These are phyloP conservation scores for Colletotrichum salicis DNA, from an alignment of 2,329 filamentous ascomycete genomes.

Conservation along the genomic window DNA sequence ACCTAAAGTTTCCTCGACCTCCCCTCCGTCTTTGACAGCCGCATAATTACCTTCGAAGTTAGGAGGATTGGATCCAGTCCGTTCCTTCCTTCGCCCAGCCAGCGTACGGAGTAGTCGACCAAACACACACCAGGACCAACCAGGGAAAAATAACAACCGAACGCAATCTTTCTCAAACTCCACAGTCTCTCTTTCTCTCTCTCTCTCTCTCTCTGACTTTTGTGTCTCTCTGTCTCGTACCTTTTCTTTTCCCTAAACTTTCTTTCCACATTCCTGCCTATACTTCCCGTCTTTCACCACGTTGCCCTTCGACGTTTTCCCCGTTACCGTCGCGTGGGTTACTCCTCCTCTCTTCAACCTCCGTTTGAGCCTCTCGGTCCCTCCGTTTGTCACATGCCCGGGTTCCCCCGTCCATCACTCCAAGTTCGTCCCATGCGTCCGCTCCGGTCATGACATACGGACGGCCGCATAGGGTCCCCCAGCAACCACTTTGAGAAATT, in stretches of 20 bases:
- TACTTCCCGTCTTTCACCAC: background rate
- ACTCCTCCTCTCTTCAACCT: background rate
- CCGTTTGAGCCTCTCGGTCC: background rate
- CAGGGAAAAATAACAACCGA: slow-evolving; percentile 7
- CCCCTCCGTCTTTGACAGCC: slow-evolving; percentile 1
- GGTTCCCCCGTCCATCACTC: slow-evolving; percentile 21
- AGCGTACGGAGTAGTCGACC: background rate
- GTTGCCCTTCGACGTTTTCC: background rate
- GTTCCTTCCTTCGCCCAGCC: slow-evolving; percentile 6
- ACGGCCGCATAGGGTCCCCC: slow-evolving; percentile 18
- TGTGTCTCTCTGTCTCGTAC: background rate
- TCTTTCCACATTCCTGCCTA: background rate
- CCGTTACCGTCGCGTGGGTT: background rate
- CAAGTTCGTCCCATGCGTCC: slow-evolving; percentile 30
- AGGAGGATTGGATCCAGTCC: slow-evolving; percentile 15
- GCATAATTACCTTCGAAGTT: background rate
- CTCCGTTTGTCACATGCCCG: slow-evolving; percentile 19
- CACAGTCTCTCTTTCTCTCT: background rate
- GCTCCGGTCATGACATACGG: slow-evolving; percentile 24
- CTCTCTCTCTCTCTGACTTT: background rate
- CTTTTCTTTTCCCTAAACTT: slow-evolving; percentile 12
- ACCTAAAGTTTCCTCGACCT: slow-evolving; percentile 20
- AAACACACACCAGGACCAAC: slow-evolving; percentile 12
- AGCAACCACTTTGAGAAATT: background rate
- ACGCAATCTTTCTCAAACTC: slow-evolving; percentile 15